A percentile compares a stretch with the other conserved stretches of the same genome.
These are phyloP conservation scores for Phytopythium kandeliae DNA, from an alignment of 352 stramenopile species.

Conservation along the genomic window DNA sequence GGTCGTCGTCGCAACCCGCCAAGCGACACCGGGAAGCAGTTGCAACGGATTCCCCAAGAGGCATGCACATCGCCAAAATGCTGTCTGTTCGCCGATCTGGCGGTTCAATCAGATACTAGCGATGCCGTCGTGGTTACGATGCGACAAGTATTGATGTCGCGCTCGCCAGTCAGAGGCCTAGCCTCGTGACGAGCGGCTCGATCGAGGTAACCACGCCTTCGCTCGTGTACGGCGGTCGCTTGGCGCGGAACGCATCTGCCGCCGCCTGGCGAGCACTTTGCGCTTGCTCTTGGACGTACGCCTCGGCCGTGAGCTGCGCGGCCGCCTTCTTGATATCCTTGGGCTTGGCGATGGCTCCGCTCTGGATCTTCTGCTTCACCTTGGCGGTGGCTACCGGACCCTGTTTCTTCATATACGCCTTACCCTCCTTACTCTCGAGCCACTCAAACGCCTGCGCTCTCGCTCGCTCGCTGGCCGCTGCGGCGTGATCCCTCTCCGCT, in stretches of 20 bases:
- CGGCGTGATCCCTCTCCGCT: slow-evolving; percentile 27
- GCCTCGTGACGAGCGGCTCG: too few relatives aligned
- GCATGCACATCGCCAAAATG: too few relatives aligned
- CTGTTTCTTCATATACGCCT: slow-evolving; percentile 56
- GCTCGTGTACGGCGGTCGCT: slow-evolving; percentile 22
- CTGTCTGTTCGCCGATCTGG: too few relatives aligned
- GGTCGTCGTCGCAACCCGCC: not conserved
- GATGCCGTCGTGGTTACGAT: too few relatives aligned
- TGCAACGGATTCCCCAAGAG: too few relatives aligned
- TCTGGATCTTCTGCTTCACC: slow-evolving; percentile 44
- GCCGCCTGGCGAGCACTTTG: slow-evolving; percentile 26
- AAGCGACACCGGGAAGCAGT: too few relatives aligned
- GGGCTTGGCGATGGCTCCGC: slow-evolving; percentile 40
- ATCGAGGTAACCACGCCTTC: not conserved
- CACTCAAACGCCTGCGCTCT: slow-evolving; percentile 27
- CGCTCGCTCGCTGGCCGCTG: slow-evolving; percentile 11
- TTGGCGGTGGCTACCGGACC: slow-evolving; percentile 28
- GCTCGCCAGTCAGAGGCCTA: too few relatives aligned
- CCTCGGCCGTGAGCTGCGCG: slow-evolving; percentile 27
- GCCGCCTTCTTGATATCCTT: slow-evolving; percentile 50
- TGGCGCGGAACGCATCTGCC: slow-evolving; percentile 19
- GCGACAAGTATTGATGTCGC: too few relatives aligned
- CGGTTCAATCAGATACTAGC: too few relatives aligned
- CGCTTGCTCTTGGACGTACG: slow-evolving; percentile 30
- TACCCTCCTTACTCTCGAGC: slow-evolving; percentile 62